Evolutionary conservation across 768 basidiomycete species (phyloP).

Genomic region (Coprinopsis cinerea): DNA sequence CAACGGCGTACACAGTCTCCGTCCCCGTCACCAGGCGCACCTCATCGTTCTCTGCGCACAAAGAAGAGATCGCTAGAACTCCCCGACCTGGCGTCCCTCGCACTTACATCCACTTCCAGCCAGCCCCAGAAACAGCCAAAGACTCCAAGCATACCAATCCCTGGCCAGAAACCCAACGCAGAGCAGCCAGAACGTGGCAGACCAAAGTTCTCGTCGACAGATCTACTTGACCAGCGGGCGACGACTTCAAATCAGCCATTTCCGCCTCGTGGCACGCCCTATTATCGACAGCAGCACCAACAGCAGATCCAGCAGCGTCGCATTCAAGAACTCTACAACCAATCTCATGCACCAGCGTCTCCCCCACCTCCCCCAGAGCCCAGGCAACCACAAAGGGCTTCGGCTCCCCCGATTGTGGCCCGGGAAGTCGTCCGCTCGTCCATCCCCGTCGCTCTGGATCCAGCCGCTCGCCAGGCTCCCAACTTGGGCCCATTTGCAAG

Average conservation of each 20-base stretch:
- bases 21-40: conserved; percentile 34
- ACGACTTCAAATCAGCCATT: conserved; percentile 18
- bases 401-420: conserved; percentile 35
- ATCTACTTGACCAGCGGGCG: conserved; percentile 22
- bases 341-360: conserved; percentile 14
- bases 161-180: conserved; percentile 21
- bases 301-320: conserved; percentile 29
- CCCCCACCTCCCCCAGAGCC: conserved; percentile 12
- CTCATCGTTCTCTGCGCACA: conserved; percentile 55
- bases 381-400: conserved; percentile 1
- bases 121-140: conserved; percentile 20
- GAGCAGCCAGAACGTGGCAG: conserved; percentile 17
- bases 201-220: conserved; percentile 24
- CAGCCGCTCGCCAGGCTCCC: conserved; percentile 3
- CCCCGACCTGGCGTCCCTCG: conserved; percentile 54
- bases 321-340: conserved; percentile 42
- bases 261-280: conserved; percentile 4
- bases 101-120: conserved; percentile 18
- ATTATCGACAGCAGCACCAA: conserved; percentile 14
- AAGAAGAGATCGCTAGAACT: conserved; percentile 75
- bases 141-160: conserved; percentile 36
- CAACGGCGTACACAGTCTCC: conserved; percentile 24
- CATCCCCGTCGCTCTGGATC: conserved; percentile 52
- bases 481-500: conserved; percentile 11
- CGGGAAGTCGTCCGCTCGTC: conserved; percentile 58